A percentile compares a stretch with the other conserved stretches of the same genome.
Evolutionary conservation across 805 yeast genomes (phyloP).

Genomic region (Maudiozyma barnettii): DNA sequence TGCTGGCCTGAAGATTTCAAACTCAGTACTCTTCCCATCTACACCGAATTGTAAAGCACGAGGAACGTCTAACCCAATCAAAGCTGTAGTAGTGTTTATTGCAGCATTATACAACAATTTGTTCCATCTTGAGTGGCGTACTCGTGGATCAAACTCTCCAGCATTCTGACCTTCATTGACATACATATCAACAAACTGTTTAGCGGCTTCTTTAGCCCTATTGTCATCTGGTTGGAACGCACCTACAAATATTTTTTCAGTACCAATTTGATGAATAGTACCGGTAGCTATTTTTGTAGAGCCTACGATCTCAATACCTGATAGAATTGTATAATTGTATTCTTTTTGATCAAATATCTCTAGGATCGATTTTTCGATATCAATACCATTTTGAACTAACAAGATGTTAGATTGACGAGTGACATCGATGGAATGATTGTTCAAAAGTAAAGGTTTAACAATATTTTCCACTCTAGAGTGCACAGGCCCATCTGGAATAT

Average conservation of each 20-base stretch:
- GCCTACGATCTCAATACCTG: conserved; percentile 58
- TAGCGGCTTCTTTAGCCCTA: conserved; percentile 29
- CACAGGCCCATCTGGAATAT: conserved; percentile 50
- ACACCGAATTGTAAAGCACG: conserved; percentile 38
- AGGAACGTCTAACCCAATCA: conserved; percentile 48
- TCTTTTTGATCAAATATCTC: conserved; percentile 34
- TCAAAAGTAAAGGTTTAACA: conserved; percentile 40
- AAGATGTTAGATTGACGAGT: conserved; percentile 37
- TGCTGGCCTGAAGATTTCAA: conserved; percentile 37
- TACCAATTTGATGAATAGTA: conserved; percentile 39
- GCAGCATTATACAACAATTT: conserved; percentile 61
- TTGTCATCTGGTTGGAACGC: conserved; percentile 36
- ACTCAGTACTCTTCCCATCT: conserved; percentile 28
- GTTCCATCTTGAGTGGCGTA: conserved; percentile 45
- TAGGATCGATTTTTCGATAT: conserved; percentile 47
- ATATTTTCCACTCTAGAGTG: conserved; percentile 40
- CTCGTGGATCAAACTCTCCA: conserved; percentile 35
- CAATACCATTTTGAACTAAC: conserved; percentile 61
- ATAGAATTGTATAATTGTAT: conserved; percentile 30
- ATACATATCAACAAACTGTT: conserved; percentile 35
- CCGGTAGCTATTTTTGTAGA: conserved; percentile 43
- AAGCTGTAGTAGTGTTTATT: conserved; percentile 49
- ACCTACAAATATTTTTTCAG: conserved; percentile 44
- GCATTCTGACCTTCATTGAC: conserved; percentile 33
- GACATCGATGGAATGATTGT: conserved; percentile 14